Evolutionary conservation across 495 filamentous ascomycete species (phyloP), one percentile per base, ranked within the genome.

Genomic region (Neurospora pannonica): DNA sequence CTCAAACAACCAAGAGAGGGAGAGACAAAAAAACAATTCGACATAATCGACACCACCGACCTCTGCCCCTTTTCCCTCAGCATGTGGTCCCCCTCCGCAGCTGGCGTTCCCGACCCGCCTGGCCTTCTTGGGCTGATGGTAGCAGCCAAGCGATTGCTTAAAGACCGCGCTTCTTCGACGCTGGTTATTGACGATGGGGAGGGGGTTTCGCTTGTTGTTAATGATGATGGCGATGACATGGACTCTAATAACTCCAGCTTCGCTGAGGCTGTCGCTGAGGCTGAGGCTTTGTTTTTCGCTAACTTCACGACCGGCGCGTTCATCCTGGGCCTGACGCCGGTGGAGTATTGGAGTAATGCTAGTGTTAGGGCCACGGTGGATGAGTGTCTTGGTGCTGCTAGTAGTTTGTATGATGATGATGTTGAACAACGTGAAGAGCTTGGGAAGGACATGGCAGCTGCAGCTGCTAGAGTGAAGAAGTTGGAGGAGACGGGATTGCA

Each of bases 1-100:
- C n/a, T n/a, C n/a, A n/a, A n/a, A n/a, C n/a, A n/a, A n/a, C n/a
- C n/a, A n/a, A n/a, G n/a, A n/a, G n/a, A n/a, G n/a, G n/a, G 71
- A 40, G 11, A 40, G 75, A 75, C 19, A 71, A 72, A 8, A 84
- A 72, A 74, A 38, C 69, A 80, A 36, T 90, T 90, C 71, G 82
- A 90, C 73, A 81, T 87, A n/a, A 88, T 91, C 46, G 87, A 91
- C 74, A 90, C 88, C 2, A 89, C 86, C 6, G 87, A 86, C 72
- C 79, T 90, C 8, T 60, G 1, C 10, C 4, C n/a, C 0, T 5
- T 24, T 2, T 17, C 48, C 10, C 21, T 17, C 24, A 4, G 24
- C 48, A 62, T 6, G 7, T 62, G 54, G 54, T 34, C 13, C 28
- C 54, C 54, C 15, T 36, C 4, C 15, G 13, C 54, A 3, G 54